These are phyloP conservation scores for Phytophthora megakarya DNA, from an alignment of 352 stramenopile species.

Conservation along the genomic window DNA sequence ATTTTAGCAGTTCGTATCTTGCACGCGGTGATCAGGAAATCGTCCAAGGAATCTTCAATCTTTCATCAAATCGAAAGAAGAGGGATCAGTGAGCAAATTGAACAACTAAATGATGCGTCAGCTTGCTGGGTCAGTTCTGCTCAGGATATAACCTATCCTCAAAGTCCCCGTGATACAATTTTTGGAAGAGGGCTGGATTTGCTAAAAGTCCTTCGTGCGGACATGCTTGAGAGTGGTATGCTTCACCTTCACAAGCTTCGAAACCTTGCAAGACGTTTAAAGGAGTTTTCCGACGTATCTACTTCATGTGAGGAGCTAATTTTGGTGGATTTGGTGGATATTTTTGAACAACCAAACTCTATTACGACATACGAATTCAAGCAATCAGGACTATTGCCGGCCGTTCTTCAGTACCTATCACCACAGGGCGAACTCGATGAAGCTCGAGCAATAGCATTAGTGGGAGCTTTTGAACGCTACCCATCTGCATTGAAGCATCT, in stretches of 20 bases:
- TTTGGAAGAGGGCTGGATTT: slow-evolving; percentile 58
- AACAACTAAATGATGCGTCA: slow-evolving; percentile 56
- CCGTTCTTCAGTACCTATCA: slow-evolving; percentile 60
- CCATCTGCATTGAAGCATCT: slow-evolving; percentile 61
- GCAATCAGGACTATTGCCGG: slow-evolving; percentile 73
- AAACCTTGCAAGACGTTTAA: slow-evolving; percentile 70
- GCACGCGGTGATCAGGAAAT: slow-evolving; percentile 72
- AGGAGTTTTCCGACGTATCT: slow-evolving; percentile 40
- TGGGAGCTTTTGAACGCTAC: slow-evolving; percentile 52
- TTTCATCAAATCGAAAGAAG: slow-evolving; percentile 85
- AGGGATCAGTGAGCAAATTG: slow-evolving; percentile 78
- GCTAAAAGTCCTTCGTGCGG: slow-evolving; percentile 57
- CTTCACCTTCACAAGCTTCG: slow-evolving; percentile 76
- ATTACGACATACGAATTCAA: slow-evolving; percentile 89
- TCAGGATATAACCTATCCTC: slow-evolving; percentile 13
- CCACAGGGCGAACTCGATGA: slow-evolving; percentile 42
- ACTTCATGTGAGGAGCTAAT: slow-evolving; percentile 49
- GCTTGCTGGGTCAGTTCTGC: slow-evolving; percentile 37
- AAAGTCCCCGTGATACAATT: slow-evolving; percentile 44
- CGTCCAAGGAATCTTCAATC: slow-evolving; percentile 53
- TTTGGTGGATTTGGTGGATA: slow-evolving; percentile 72
- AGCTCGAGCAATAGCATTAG: slow-evolving; percentile 38
- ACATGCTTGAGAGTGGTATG: slow-evolving; percentile 80
- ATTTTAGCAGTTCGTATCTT: slow-evolving; percentile 80
- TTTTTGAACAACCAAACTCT: slow-evolving; percentile 75